Evolutionary conservation across 495 filamentous ascomycete species (phyloP), one percentile per base, ranked within the genome.

Genomic region (Thozetella sp.): DNA sequence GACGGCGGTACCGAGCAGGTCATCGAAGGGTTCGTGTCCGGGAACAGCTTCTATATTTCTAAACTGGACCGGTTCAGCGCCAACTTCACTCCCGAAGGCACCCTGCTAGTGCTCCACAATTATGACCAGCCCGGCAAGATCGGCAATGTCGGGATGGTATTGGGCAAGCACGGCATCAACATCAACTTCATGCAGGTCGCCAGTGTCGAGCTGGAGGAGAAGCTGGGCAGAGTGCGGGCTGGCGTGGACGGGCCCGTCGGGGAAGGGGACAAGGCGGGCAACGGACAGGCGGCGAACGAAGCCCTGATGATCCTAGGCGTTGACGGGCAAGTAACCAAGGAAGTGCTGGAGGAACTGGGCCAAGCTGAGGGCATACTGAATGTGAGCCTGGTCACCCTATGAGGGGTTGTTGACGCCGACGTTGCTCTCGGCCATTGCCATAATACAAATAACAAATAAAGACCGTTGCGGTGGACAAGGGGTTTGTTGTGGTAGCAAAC

Each of bases 261-360:
- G n/a, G 62, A 56, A 27, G 46, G 3, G 43, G 45, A 10, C 37
- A 61, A 53, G 60, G 64, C 56, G 43, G 57, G 53, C 15, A 54
- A 56, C 4, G 58, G 50, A 4, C 45, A 53, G 23, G 57, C 30
- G 13, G 67, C 61, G 20, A 83, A 79, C 34, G 88, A 92, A 71
- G 88, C 88, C 9, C 68, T 92, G 55, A 92, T 92, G 88, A 91
- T 92, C 63, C 58, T 92, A 37, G 87, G 88, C 0, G 80, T 92
- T 27, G 84, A 86, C 59, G 76, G 79, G 6, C 73, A 73, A 9
- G 83, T 90, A 6, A 81, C 78, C 0, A 72, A 75, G 51, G 79
- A 81, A 19, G 83, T 89, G 34, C 65, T 86, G 20, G 72, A 76
- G 25, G 82, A 82, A 13, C 66, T 92, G 61, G 72, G 77, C 13